Percentiles rank a stretch among this genome's conserved stretches.
These are phyloP conservation scores for Angomonas ambiguus DNA, from an alignment of 208 protist genomes.

Conservation along the genomic window DNA sequence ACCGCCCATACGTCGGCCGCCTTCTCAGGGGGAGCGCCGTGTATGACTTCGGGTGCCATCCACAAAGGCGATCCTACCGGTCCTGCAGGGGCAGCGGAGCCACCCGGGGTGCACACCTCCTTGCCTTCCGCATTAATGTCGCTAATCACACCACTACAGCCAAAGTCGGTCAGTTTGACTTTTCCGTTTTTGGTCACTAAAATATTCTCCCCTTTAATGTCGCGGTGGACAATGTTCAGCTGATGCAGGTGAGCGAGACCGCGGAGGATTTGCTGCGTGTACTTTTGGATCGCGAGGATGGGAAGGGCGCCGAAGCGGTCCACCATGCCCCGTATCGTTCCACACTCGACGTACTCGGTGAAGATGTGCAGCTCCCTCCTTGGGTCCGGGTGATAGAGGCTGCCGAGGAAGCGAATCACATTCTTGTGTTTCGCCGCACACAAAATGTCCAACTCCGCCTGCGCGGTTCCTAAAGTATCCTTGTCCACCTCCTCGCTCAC, in stretches of 20 bases:
- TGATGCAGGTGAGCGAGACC: constrained; percentile 70
- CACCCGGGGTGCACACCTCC: constrained; percentile 26
- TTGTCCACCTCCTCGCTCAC: constrained; percentile 27
- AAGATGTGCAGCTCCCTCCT: constrained; percentile 56
- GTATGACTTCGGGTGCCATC: constrained; percentile 81
- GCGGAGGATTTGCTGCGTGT: constrained; percentile 64
- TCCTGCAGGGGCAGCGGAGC: constrained; percentile 18
- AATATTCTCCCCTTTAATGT: constrained; percentile 82
- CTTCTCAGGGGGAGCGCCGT: constrained; percentile 18
- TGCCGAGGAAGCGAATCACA: constrained; percentile 72
- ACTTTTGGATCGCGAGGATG: constrained; percentile 59
- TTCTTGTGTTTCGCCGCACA: constrained; percentile 55
- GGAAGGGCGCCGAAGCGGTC: constrained; percentile 53
- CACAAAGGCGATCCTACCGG: constrained; percentile 63
- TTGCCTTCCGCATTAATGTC: constrained; percentile 9
- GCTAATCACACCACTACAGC: constrained; percentile 31
- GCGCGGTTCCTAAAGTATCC: constrained; percentile 31
- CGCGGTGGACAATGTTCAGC: constrained; percentile 69
- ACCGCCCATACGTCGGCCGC: constrained; percentile 69
- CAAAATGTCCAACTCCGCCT: constrained; percentile 64
- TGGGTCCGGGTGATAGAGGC: constrained; percentile 25
- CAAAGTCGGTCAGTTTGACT: constrained; percentile 80
- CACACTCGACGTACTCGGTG: constrained; percentile 78
- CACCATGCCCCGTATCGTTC: constrained; percentile 52
- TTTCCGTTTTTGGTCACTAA: constrained; percentile 65